Evolutionary conservation across 2,329 filamentous ascomycete species (phyloP), one percentile per base, ranked within the genome.

Genomic region (Aureobasidium zeae): DNA sequence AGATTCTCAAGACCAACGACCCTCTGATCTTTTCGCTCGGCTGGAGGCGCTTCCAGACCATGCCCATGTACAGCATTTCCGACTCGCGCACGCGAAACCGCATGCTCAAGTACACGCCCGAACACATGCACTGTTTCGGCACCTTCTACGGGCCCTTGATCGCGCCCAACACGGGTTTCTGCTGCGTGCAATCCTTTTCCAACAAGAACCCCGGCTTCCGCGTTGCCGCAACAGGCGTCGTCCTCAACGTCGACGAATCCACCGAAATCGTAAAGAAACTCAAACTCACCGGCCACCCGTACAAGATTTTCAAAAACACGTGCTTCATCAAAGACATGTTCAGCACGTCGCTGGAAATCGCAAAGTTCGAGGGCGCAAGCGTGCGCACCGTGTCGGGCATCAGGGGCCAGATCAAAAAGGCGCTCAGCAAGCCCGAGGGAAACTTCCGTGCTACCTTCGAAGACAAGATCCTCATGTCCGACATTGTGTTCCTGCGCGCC

Each of bases 321-420:
- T 88, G 91, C 28, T 98, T 98, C 62, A 87, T 98, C 68, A 93
- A 91, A 64, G 86, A 94, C 67, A 98, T 98, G 91, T 98, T 98
- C 73, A 87, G 78, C 59, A 81, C 83, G 1, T 74, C 86, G 0
- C 79, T 98, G 30, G 91, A 98, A 62, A 91, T 98, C 52, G 89
- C 91, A 57, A 98, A 96, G 61, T 98, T 98, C 58, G 91, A 98
- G 68, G 91, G 91, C 46, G 91, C 91, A 8, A 80, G 85, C 45
- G 89, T 98, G 67, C 86, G 88, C 59, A 98, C 93, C 0, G 93
- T 98, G 17, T 95, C 88, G 1, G 93, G 93, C 41, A 80, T 98
- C 49, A 77, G 91, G 30, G 91, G 91, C 49, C 91, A 98, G 65
- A 95, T 98, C 75, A 98, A 98, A 70, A 81, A 87, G 49, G 89